A percentile compares a stretch with the other conserved stretches of the same genome.
These are phyloP conservation scores for Ophiostoma fasciatum DNA, from an alignment of 2,329 filamentous ascomycete species.

Conservation along the genomic window DNA sequence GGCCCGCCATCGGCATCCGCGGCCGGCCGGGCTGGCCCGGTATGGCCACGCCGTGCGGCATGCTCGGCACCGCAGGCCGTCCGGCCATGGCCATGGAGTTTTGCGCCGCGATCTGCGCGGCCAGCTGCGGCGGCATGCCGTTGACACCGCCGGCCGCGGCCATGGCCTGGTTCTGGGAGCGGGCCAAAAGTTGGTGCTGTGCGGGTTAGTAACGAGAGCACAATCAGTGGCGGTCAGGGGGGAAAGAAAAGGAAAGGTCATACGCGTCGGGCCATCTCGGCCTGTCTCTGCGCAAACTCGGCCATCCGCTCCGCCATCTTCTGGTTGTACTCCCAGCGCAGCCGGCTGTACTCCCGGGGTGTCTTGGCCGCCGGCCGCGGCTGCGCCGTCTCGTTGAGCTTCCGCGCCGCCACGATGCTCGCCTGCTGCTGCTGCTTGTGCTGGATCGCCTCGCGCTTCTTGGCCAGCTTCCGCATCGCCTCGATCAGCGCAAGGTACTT, in stretches of 20 bases:
- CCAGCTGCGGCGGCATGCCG: constrained; percentile 23
- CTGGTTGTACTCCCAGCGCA: constrained; percentile 78
- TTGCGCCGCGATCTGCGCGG: constrained; percentile 23
- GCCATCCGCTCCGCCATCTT: constrained; percentile 45
- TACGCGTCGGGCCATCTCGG: constrained; percentile 44
- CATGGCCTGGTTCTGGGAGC: constrained; percentile 10
- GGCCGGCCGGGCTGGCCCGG: constrained; percentile 34
- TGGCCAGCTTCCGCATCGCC: constrained; percentile 86
- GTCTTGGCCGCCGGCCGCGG: constrained; percentile 47
- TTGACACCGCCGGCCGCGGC: constrained; percentile 19
- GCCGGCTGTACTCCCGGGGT: constrained; percentile 76
- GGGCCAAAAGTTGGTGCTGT: constrained; percentile 15
- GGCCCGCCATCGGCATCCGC: constrained; percentile 39
- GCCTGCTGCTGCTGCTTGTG: constrained; percentile 81
- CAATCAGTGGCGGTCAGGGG: no score
- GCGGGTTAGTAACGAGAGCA: constrained; percentile 6
- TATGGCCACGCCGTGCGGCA: constrained; percentile 22
- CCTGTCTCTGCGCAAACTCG: constrained; percentile 42
- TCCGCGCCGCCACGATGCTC: constrained; percentile 64
- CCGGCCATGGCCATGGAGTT: constrained; percentile 19
- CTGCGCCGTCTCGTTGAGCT: constrained; percentile 51
- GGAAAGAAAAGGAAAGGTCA: constrained; percentile 11
- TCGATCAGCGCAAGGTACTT: constrained; percentile 83
- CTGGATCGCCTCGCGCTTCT: constrained; percentile 73
- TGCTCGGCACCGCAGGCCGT: constrained; percentile 29